Evolutionary conservation across 768 basidiomycete species (phyloP), one percentile per base, ranked within the genome.

Genomic region (Boletus tylopilopsis): DNA sequence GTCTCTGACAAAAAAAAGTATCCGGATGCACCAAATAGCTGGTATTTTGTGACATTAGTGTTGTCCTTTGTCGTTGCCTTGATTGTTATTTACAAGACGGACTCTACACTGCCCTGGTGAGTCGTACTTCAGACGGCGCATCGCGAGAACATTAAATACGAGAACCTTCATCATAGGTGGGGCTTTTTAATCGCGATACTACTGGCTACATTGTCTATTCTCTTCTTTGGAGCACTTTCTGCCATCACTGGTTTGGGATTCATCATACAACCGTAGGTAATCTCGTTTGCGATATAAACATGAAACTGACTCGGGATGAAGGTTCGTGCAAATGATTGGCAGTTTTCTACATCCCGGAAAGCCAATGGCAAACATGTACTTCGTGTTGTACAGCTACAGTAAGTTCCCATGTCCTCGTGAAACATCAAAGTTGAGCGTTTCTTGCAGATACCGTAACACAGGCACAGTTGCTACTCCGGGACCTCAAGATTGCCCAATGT

Each of bases 71-170:
- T 75, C 3, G 75, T 82, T 67, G 80, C 79, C 0, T 73, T 82
- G 71, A 71, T 76, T 6, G 75, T 77, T 5, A 68, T 77, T 51
- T 83, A 82, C 62, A 73, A 76, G 25, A 75, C 73, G n/a, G 55
- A 76, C 45, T 77, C 79, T 6, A 76, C 73, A 3, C 61, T 84
- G 10, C 81, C 81, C 19, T 81, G 81, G 81, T 62, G 24, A 47
- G 60, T 51, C 11, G 7, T 6, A 27, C n/a, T 37, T 24, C 7
- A 11, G 21, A 33, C 6, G 12, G 15, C 8, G 18, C 19, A 42
- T 45, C 9, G n/a, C 7, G 34, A 16, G 25, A 22, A 22, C 18
- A 23, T 18, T 42, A 25, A 48, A 8, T 12, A 30, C 22, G 29
- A n/a, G 25, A 54, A 4, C 9, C 10, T 2, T 40, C 23, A 6